Evolutionary conservation across 768 basidiomycete genomes (phyloP), one percentile per base, ranked within the genome.

Genomic region (Tulasnella sp.): DNA sequence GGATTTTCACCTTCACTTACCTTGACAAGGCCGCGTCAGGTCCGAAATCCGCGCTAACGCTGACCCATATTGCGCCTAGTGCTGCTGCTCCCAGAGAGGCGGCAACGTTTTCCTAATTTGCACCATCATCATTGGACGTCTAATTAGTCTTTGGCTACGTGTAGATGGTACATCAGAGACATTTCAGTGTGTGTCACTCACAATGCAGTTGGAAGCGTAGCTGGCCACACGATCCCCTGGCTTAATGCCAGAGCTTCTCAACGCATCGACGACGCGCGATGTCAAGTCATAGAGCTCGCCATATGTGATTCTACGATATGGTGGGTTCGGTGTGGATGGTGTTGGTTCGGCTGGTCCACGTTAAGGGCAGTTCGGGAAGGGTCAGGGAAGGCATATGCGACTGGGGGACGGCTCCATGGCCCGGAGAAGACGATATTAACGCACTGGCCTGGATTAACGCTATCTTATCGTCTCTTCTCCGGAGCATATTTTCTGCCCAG

Each of bases 31-130:
- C 54, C 15, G 54, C 42, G 62, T 81, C 77, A 19, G 84, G 73
- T n/a, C 84, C 87, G 70, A 90, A 89, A 70, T 90, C 87, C 15
- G 86, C 81, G 17, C 87, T 85, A 12, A 85, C 85, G 65, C 81
- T 82, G 45, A 87, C 85, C 84, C 86, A 91, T 44, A 90, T 85
- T n/a, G 76, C 85, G 65, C 78, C 87, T 52, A 87, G 72, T 21
- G 85, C 84, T 41, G 82, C 72, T 17, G 83, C 75, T 5, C 84
- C 84, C 25, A 87, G 77, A 68, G 80, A 83, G 1, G 80, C 79
- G 17, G 74, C 80, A 4, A 84, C 78, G 64, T 81, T 84, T 72
- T 85, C 84, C 84, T 85, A 61, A 24, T 52, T 19, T 41, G 31
- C 34, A 5, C 5, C 7, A 48, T 29, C 21, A 7, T 48, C 19